A percentile compares a stretch with the other conserved stretches of the same genome.
Conservation (phyloP, 2,329 filamentous ascomycete species). For the Alternaria panax region DNA sequence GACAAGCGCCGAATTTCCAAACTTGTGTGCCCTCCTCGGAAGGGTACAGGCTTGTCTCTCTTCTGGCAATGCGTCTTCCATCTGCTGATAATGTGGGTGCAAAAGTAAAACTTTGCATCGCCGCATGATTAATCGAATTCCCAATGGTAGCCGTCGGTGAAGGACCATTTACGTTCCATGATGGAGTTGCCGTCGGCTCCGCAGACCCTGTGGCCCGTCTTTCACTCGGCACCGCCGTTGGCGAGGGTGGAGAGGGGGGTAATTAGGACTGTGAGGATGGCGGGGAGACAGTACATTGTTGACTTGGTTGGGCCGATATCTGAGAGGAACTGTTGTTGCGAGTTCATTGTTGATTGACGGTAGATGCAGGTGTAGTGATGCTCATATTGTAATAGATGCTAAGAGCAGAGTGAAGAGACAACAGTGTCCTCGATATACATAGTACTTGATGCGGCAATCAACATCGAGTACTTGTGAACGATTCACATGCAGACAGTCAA, state of each 20-base stretch:
- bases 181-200: background rate
- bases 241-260: background rate
- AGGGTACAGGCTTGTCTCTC: too few relatives aligned
- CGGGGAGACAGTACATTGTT: background rate
- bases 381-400: background rate
- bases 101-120: too few relatives aligned
- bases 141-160: too few relatives aligned
- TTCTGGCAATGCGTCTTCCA: too few relatives aligned
- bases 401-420: background rate
- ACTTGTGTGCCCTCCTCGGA: too few relatives aligned
- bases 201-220: background rate
- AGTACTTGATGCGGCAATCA: rapidly evolving
- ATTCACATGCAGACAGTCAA: background rate
- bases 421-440: background rate
- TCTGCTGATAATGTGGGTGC: too few relatives aligned
- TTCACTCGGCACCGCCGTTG: rapidly evolving
- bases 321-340: too few relatives aligned
- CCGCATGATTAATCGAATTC: too few relatives aligned
- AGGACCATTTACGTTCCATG: too few relatives aligned
- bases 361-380: background rate
- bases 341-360: too few relatives aligned
- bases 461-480: rapidly evolving
- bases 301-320: background rate
- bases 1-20: too few relatives aligned
- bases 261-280: background rate